These are phyloP conservation scores for Atkinsonella texensis DNA, from an alignment of 2,329 filamentous ascomycete species.

Conservation along the genomic window DNA sequence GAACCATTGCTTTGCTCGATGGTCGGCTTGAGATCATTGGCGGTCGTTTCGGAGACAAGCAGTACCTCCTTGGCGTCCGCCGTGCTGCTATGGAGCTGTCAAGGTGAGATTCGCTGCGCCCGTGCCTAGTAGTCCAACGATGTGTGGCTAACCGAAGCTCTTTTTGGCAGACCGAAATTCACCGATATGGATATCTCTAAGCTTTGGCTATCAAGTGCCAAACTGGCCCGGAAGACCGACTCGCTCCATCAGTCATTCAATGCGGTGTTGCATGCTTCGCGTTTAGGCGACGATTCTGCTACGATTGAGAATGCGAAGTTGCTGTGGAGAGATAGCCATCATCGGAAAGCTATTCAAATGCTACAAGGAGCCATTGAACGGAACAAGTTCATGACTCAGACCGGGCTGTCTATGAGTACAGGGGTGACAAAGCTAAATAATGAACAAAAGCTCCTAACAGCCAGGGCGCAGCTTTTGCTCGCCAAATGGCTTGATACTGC, in stretches of 20 bases:
- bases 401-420: conserved; percentile 22
- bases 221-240: conserved; percentile 74
- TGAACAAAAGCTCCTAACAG: conserved; percentile 51
- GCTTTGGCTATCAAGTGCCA: conserved; percentile 75
- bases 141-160: not conserved
- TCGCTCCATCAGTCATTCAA: conserved; percentile 84
- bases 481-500: conserved; percentile 95
- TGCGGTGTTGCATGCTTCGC: conserved; percentile 78
- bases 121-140: not conserved
- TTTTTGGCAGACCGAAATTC: conserved; percentile 39
- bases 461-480: conserved; percentile 72
- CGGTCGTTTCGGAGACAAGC: conserved; percentile 83
- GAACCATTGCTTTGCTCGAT: conserved; percentile 35
- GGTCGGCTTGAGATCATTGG: conserved; percentile 81
- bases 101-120: conserved; percentile 31
- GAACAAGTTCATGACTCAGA: conserved; percentile 55
- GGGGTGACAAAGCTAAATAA: conserved; percentile 26
- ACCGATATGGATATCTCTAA: conserved; percentile 64
- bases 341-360: conserved; percentile 87
- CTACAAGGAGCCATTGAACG: conserved; percentile 75
- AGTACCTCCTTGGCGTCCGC: conserved; percentile 78
- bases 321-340: conserved; percentile 86
- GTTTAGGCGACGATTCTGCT: conserved; percentile 72
- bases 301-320: conserved; percentile 91
- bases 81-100: conserved; percentile 78